Percentiles rank a stretch among this genome's conserved stretches.
Evolutionary conservation across 768 basidiomycete genomes (phyloP).

Genomic region (Collybia sordida): DNA sequence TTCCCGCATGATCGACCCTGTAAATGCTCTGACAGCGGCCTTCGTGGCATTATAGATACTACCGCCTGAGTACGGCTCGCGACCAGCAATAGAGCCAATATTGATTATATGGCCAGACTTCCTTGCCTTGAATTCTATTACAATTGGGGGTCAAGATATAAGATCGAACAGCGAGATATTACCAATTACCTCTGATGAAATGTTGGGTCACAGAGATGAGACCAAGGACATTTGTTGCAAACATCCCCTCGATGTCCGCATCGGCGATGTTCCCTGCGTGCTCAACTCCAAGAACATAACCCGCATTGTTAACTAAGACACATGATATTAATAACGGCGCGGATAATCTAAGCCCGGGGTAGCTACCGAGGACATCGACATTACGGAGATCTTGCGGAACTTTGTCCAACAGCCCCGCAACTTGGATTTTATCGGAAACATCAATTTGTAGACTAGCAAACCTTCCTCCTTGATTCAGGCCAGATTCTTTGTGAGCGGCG

Average conservation of each 20-base stretch:
- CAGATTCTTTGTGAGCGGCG: constrained; percentile 71
- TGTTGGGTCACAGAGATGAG: constrained; percentile 84
- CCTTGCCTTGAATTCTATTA: constrained; percentile 74
- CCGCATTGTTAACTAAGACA: constrained; percentile 62
- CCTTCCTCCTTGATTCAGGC: constrained; percentile 73
- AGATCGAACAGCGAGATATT: neutral
- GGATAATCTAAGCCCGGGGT: neutral
- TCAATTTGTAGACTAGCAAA: constrained; percentile 75
- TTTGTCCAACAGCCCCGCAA: constrained; percentile 68
- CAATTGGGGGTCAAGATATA: neutral
- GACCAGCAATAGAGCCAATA: constrained; percentile 89
- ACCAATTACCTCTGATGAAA: constrained; percentile 49
- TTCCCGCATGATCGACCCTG: constrained; percentile 76
- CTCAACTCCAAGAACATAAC: constrained; percentile 87
- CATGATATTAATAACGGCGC: constrained; percentile 1
- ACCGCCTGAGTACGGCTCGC: constrained; percentile 87
- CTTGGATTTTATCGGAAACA: constrained; percentile 73
- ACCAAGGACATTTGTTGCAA: constrained; percentile 79
- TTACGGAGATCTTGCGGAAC: constrained; percentile 68
- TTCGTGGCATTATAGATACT: constrained; percentile 94
- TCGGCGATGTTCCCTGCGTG: constrained; percentile 81
- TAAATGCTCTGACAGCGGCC: constrained; percentile 85
- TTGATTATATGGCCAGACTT: constrained; percentile 91
- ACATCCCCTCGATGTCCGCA: constrained; percentile 81
- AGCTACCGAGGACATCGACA: constrained; percentile 81